These are phyloP conservation scores for Ligustrum vulgare DNA, from an alignment of 257 asterid species.

Conservation along the genomic window DNA sequence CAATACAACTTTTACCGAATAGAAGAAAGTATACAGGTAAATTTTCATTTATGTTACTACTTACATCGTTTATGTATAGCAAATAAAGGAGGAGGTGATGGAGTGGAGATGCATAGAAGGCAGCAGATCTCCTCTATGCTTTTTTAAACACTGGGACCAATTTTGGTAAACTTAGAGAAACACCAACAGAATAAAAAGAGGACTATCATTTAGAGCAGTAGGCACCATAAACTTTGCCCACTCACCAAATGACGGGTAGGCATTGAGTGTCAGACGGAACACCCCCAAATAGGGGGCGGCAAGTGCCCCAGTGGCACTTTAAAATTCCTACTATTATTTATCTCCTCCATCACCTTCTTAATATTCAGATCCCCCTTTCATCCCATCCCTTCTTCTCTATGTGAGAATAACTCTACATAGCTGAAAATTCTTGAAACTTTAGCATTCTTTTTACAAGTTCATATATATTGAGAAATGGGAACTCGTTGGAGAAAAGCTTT, in stretches of 20 bases:
- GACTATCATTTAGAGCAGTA: too few species aligned
- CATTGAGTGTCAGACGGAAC: too few species aligned
- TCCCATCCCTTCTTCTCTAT: slow-evolving; percentile 4
- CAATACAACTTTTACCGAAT: too few species aligned
- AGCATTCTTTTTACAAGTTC: not conserved
- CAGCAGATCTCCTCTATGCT: slow-evolving; percentile 39
- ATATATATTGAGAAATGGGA: slow-evolving; percentile 47
- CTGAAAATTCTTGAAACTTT: not conserved
- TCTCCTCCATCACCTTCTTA: not conserved
- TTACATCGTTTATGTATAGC: not conserved
- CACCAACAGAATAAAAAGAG: not conserved
- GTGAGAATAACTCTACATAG: not conserved
- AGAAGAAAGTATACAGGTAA: too few species aligned
- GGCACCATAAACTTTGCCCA: too few species aligned
- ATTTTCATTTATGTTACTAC: not conserved
- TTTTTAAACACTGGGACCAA: slow-evolving; percentile 35
- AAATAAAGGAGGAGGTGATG: not conserved
- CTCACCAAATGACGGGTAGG: too few species aligned
- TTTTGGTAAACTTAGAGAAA: slow-evolving; percentile 13
- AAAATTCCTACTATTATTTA: too few species aligned
- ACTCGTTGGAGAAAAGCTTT: slow-evolving; percentile 94
- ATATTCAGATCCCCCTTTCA: not conserved
- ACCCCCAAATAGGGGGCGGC: too few species aligned
- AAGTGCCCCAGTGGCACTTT: too few species aligned
- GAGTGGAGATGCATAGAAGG: not conserved